Evolutionary conservation across 1,139 yeast species (phyloP).

Genomic region (Taphrina communis): DNA sequence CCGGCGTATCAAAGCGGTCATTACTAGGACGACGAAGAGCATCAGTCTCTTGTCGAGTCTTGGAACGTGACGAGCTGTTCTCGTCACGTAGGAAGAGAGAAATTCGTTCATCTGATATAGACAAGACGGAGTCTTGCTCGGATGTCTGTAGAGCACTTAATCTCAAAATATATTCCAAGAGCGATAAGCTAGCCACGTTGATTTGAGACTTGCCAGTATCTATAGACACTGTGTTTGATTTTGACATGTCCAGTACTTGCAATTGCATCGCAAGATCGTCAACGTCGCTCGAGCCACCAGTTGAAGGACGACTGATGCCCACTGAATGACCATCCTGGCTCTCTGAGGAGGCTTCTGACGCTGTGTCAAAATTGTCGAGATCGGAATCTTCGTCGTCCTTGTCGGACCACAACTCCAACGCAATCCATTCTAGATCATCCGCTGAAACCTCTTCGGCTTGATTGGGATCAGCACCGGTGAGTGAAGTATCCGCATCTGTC

Average conservation of each 20-base stretch:
- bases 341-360: constrained; percentile 21
- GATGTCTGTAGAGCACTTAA: constrained; percentile 66
- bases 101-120: constrained; percentile 70
- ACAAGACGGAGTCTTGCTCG: constrained; percentile 63
- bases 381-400: constrained; percentile 50
- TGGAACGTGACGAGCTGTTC: constrained; percentile 11
- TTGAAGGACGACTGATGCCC: constrained; percentile 4
- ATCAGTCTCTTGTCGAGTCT: constrained; percentile 16
- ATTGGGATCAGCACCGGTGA: constrained; percentile 44
- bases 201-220: constrained; percentile 12
- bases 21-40: constrained; percentile 26
- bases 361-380: constrained; percentile 46
- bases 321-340: background rate
- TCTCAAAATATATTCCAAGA: constrained; percentile 70
- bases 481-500: constrained; percentile 45
- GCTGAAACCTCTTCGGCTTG: constrained; percentile 38
- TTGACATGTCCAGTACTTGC: constrained; percentile 40
- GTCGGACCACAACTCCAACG: constrained; percentile 57
- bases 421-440: constrained; percentile 58
- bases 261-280: constrained; percentile 40
- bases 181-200: constrained; percentile 51
- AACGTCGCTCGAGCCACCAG: constrained; percentile 17
- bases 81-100: constrained; percentile 70
- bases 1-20: constrained; percentile 37
- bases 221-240: constrained; percentile 21